Evolutionary conservation across 495 filamentous ascomycete genomes (phyloP), one percentile per base, ranked within the genome.

Genomic region (Hyaloscypha bicolor): DNA sequence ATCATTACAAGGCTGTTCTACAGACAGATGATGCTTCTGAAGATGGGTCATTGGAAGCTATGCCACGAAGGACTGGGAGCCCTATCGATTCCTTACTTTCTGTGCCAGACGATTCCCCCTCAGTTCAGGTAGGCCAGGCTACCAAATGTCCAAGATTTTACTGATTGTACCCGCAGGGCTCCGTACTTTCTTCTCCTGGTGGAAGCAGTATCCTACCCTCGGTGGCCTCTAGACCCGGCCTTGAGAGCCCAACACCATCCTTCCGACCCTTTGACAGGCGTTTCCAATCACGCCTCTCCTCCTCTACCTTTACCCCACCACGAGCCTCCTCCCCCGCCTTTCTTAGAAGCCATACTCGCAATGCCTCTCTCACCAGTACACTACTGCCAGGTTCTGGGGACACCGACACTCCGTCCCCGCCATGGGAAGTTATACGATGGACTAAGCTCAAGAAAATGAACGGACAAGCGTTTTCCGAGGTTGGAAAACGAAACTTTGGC

Each of bases 401-500:
- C 61, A 77, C 80, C 21, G 92, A 93, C 52, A 86, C 85, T 5
- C 82, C 85, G 77, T 83, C 86, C 71, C 86, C 90, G 9, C 95
- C 94, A 25, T 99, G 95, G 95, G 95, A 98, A 75, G 93, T 97
- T 64, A 89, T 99, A 60, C 82, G 93, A 76, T 99, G 95, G 95
- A 97, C 93, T 0, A 97, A 92, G 75, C 76, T 99, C 65, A 91
- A 88, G 73, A 97, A 93, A 72, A 87, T 98, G 64, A 92, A 92
- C 30, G 89, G 87, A 0, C 91, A 97, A 73, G 86, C 90, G 8
- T 97, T 98, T 75, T 97, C 96, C n/a, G 96, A 99, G 75, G 86
- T 89, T 56, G 95, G 94, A 42, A 96, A 88, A 79, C 90, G 95
- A 25, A 97, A 88, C 75, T 97, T 97, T 81, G 95, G 95, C 37